phyloP scores from a whole-genome alignment of 1,284 basidiomycete species.

The Termitomyces sp. region DNA sequence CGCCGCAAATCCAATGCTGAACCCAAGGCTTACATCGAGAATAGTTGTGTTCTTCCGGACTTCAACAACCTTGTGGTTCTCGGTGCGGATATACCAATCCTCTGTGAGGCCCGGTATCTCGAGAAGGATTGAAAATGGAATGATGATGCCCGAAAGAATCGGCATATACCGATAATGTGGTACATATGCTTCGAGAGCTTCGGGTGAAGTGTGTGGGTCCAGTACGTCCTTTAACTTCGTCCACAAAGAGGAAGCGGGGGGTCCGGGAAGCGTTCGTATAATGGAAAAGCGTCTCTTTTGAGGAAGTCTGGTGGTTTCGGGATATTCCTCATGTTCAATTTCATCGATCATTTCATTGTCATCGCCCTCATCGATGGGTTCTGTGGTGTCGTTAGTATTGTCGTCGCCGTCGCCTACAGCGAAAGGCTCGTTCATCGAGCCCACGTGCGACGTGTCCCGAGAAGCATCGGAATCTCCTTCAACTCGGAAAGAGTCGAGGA shows the following conservation, averaged over 20 bases:
- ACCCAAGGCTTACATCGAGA: constrained; percentile 56
- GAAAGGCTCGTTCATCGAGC: background rate
- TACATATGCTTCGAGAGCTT: constrained; percentile 24
- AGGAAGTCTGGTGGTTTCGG: background rate
- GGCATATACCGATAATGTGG: constrained; percentile 40
- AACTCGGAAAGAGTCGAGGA: background rate
- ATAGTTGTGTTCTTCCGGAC: constrained; percentile 50
- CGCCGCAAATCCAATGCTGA: constrained; percentile 68
- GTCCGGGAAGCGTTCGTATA: background rate
- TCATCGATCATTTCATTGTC: constrained; percentile 14
- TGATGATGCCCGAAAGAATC: constrained; percentile 18
- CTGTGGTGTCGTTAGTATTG: background rate
- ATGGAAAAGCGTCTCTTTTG: constrained; percentile 6
- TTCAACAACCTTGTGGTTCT: constrained; percentile 43
- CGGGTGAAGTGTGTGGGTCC: constrained; percentile 18
- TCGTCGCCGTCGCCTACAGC: background rate
- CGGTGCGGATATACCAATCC: constrained; percentile 61
- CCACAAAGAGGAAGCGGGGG: constrained; percentile 17
- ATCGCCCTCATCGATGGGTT: constrained; percentile 8
- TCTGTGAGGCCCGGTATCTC: constrained; percentile 75
- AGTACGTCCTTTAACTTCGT: constrained; percentile 19
- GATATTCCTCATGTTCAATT: constrained; percentile 16
- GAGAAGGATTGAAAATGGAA: constrained; percentile 50
- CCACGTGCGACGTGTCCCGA: background rate
- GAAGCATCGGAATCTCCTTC: background rate